Evolutionary conservation across 169 alveolate species (phyloP), one percentile per base, ranked within the genome.

Genomic region (Plasmodium gallinaceum): DNA sequence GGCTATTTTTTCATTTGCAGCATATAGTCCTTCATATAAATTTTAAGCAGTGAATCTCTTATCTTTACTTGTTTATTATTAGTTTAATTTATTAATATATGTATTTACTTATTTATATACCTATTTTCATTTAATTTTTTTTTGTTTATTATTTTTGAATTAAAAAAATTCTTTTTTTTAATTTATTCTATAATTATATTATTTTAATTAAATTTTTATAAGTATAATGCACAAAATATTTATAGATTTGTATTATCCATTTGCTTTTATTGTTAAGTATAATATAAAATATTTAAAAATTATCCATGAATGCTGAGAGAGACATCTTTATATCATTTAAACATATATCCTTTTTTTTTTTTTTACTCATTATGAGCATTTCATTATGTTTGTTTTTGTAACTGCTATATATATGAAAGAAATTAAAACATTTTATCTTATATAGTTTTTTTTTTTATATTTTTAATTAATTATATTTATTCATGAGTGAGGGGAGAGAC

Each of bases 21-120:
- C 91, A 2, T 85, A 85, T 32, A 85, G 87, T 22, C 91, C 91
- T n/a, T 85, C 92, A 10, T 85, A 85, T 32, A 32, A 32, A 32
- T 32, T 32, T 4, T 32, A 32, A 18, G 0, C 62, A 26, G 42
- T 68, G 45, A 57, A 45, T 8, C 58, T 9, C 57, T 71, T n/a
- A 18, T 22, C 16, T n/a, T n/a, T n/a, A n/a, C n/a, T 83, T 42
- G 37, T 12, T 24, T 14, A 32, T 24, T 10, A 22, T 18, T 39
- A 70, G 39, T 24, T 26, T 65, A 18, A 45, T 78, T 64, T 45
- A 26, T 62, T 64, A 20, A 26, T 0, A 24, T 54, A n/a, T n/a
- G 22, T 54, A 54, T 54, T n/a, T 71, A 26, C 46, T 7, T n/a
- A 60, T 4, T 32, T 26, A 26, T 20, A 16, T 57, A 22, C 32